These are phyloP conservation scores for Termitomyces sp. DNA, from an alignment of 768 basidiomycete genomes.

Conservation along the genomic window DNA sequence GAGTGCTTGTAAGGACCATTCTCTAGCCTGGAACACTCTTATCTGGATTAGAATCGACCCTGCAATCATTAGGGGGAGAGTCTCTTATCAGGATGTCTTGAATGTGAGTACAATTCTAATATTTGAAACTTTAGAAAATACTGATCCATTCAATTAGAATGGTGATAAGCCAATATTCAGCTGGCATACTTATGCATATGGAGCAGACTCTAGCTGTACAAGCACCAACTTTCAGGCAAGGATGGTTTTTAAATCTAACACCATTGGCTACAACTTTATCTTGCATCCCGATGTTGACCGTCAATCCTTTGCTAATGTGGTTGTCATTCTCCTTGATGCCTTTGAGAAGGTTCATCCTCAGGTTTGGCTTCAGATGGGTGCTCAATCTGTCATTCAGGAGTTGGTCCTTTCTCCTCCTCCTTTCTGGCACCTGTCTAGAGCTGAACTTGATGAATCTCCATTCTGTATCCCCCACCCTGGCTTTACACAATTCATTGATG, in stretches of 20 bases:
- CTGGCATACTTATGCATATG: background rate
- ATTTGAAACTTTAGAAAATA: background rate
- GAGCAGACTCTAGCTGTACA: background rate
- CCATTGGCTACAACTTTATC: background rate
- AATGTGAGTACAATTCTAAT: background rate
- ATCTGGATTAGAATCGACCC: background rate
- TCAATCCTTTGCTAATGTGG: background rate
- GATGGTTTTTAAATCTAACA: background rate
- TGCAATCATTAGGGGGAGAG: background rate
- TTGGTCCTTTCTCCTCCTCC: background rate
- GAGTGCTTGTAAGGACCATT: accelerated
- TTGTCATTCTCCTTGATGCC: background rate
- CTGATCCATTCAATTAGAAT: background rate
- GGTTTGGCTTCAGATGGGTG: too few species aligned
- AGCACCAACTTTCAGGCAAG: background rate
- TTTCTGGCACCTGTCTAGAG: background rate
- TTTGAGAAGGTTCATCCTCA: background rate
- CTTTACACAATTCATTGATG: background rate
- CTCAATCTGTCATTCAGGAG: background rate
- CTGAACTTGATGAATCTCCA: background rate
- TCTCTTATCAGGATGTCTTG: background rate
- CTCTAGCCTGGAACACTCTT: background rate
- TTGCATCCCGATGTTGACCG: background rate
- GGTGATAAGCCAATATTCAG: background rate
- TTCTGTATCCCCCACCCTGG: background rate